Conservation (phyloP, 805 yeast genomes). For the Pichia nakasei region DNA sequence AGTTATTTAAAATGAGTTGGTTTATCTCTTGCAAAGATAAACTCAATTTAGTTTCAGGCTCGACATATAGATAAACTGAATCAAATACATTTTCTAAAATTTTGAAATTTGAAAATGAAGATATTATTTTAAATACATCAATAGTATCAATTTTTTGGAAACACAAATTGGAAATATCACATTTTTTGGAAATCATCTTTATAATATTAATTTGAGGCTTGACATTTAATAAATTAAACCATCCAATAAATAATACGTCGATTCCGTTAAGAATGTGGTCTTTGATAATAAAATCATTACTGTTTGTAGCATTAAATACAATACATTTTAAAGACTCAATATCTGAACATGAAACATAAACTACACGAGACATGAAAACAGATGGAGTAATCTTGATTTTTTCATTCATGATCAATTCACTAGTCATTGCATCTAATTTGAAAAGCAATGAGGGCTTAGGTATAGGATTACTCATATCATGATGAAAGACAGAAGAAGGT, state of each 20-base stretch:
- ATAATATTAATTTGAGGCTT: slow-evolving; percentile 13
- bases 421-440: not conserved
- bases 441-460: not conserved
- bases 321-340: not conserved
- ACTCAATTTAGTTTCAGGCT: slow-evolving; percentile 3
- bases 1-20: slow-evolving; percentile 4
- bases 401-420: no score
- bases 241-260: slow-evolving; percentile 14
- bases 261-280: not conserved
- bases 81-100: slow-evolving; percentile 19
- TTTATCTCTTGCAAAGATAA: not conserved
- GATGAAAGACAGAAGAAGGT: not conserved
- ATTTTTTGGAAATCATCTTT: slow-evolving; percentile 7
- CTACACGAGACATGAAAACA: not conserved
- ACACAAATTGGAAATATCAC: slow-evolving; percentile 1
- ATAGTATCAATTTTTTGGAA: slow-evolving; percentile 12
- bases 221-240: slow-evolving; percentile 23
- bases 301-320: not conserved
- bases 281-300: not conserved
- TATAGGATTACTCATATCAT: not conserved
- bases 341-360: not conserved
- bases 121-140: not conserved
- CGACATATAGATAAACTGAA: slow-evolving; percentile 9
- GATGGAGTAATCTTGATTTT: no score
- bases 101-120: slow-evolving; percentile 12